These are phyloP conservation scores for Chalaropsis thielavioides DNA, from an alignment of 2,329 filamentous ascomycete genomes.

Conservation along the genomic window DNA sequence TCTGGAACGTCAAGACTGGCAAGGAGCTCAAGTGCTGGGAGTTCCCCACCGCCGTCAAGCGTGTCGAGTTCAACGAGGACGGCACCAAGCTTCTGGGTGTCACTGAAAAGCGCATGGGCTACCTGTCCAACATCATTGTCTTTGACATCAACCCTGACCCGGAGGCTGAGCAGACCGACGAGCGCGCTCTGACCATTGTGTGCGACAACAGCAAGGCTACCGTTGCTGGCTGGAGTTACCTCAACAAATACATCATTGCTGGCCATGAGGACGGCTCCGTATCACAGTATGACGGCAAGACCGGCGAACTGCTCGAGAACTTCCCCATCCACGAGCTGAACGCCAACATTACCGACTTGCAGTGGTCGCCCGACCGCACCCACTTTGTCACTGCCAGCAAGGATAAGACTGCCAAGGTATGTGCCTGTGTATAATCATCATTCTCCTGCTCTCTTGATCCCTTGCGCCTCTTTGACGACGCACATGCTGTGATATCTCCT, in stretches of 20 bases:
- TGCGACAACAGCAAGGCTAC: slow-evolving; percentile 95
- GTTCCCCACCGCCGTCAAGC: slow-evolving; percentile 91
- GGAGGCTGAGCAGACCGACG: slow-evolving; percentile 68
- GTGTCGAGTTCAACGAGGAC: slow-evolving; percentile 93
- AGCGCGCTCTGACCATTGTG: slow-evolving; percentile 73
- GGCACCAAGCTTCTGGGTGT: slow-evolving; percentile 81
- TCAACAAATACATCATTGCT: slow-evolving; percentile 91
- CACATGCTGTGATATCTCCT: no score
- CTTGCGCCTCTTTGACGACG: no score
- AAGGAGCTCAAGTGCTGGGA: slow-evolving; percentile 95
- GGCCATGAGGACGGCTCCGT: slow-evolving; percentile 94
- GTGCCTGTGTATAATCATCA: background rate
- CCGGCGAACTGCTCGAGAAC: slow-evolving; percentile 68
- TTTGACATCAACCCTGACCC: slow-evolving; percentile 77
- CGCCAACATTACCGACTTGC: slow-evolving; percentile 74
- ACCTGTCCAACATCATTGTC: slow-evolving; percentile 84
- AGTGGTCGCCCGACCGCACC: slow-evolving; percentile 85
- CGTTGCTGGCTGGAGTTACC: slow-evolving; percentile 89
- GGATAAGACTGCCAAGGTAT: slow-evolving; percentile 89
- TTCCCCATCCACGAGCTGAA: slow-evolving; percentile 71
- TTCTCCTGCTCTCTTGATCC: no score
- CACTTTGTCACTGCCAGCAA: slow-evolving; percentile 98
- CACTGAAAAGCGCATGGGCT: slow-evolving; percentile 97
- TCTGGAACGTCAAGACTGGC: slow-evolving; percentile 92
- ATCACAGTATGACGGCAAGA: slow-evolving; percentile 84